Evolutionary conservation across 2,329 filamentous ascomycete species (phyloP).

Genomic region (Beauveria pseudobassiana): DNA sequence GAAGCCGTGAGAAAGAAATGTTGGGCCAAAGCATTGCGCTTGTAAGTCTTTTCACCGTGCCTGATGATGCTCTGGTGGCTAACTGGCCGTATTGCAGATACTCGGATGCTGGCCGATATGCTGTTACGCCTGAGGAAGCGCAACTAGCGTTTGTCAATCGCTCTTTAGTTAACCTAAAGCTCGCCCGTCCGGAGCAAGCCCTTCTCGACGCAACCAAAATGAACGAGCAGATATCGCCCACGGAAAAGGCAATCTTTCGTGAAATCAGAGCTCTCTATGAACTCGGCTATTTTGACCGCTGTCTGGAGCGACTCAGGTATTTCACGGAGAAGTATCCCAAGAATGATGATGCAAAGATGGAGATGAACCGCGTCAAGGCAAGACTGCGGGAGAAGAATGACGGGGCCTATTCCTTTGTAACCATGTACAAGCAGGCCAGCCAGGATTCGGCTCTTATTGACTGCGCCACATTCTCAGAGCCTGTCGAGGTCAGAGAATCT

Average conservation of each 20-base stretch:
- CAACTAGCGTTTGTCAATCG: constrained; percentile 29
- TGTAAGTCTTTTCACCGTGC: constrained; percentile 20
- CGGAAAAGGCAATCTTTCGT: constrained; percentile 38
- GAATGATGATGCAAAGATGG: constrained; percentile 23
- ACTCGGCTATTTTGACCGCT: constrained; percentile 30
- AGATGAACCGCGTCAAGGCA: constrained; percentile 22
- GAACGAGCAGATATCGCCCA: constrained; percentile 11
- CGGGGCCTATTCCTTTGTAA: constrained; percentile 32
- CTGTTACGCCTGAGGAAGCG: constrained; percentile 27
- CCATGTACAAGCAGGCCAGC: constrained; percentile 29
- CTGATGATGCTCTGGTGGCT: background rate
- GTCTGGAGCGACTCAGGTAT: constrained; percentile 25
- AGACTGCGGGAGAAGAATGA: constrained; percentile 31
- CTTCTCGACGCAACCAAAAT: constrained; percentile 22
- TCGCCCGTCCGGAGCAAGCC: constrained; percentile 22
- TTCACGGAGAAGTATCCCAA: constrained; percentile 26
- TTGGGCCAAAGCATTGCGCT: constrained; percentile 23
- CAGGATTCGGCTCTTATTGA: constrained; percentile 35
- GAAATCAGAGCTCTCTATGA: constrained; percentile 37
- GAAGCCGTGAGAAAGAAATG: constrained; percentile 17
- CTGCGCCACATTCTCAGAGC: constrained; percentile 36
- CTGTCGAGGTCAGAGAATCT: constrained; percentile 33
- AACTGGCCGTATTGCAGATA: constrained; percentile 23
- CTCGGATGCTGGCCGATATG: constrained; percentile 25
- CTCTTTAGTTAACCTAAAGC: constrained; percentile 25